phyloP scores from a whole-genome alignment of 1,284 basidiomycete species.

The Gymnopus androsaceus region DNA sequence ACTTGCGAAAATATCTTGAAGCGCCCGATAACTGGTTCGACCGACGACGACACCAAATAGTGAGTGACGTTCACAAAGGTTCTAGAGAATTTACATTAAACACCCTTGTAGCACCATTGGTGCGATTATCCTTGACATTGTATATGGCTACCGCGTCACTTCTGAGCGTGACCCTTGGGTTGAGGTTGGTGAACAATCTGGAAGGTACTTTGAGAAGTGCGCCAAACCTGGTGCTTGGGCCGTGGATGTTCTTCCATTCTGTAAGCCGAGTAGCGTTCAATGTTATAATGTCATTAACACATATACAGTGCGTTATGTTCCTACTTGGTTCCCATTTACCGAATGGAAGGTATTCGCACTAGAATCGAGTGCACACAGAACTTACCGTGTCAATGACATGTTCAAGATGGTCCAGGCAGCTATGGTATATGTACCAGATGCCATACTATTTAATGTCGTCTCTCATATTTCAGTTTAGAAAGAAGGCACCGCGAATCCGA shows the following conservation, averaged over 20 bases:
- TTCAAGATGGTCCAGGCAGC: conserved; percentile 1
- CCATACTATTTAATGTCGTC: neutral
- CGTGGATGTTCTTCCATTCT: conserved; percentile 40
- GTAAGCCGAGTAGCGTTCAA: conserved; percentile 28
- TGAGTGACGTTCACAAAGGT: neutral
- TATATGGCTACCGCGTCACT: conserved; percentile 42
- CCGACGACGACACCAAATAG: conserved; percentile 29
- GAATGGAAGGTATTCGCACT: conserved; percentile 7
- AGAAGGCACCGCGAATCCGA: conserved; percentile 2
- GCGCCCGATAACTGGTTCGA: conserved; percentile 34
- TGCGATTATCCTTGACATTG: conserved; percentile 39
- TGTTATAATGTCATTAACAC: conserved; percentile 22
- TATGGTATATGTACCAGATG: neutral
- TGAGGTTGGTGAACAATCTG: conserved; percentile 37
- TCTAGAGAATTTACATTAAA: neutral
- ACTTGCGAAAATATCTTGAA: conserved; percentile 23
- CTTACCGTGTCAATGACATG: neutral
- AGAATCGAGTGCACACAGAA: neutral
- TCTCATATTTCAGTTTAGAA: neutral
- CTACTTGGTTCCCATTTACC: conserved; percentile 9
- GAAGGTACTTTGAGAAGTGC: conserved; percentile 39
- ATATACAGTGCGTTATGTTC: conserved; percentile 6
- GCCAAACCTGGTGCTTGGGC: conserved; percentile 38
- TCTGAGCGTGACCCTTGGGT: conserved; percentile 40
- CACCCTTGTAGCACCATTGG: conserved; percentile 21